phyloP scores from a whole-genome alignment of 2,329 filamentous ascomycete species.

The Fusarium chlamydosporum region DNA sequence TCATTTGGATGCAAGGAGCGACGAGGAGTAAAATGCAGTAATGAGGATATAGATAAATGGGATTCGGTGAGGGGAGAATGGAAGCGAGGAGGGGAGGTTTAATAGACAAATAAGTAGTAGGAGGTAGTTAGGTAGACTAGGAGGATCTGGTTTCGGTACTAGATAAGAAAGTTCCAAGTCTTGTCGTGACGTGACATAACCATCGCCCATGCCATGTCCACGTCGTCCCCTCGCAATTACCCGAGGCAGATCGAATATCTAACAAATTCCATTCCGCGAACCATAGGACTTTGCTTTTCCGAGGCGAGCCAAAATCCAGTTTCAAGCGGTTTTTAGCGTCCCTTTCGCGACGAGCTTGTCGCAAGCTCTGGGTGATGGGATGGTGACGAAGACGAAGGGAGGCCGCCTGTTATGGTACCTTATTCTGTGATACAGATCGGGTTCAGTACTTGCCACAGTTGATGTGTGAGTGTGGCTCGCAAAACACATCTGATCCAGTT shows the following conservation, averaged over 20 bases:
- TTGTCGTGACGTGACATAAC: constrained; percentile 43
- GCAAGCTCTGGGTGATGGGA: constrained; percentile 11
- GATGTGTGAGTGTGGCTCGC: constrained; percentile 33
- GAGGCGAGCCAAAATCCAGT: constrained; percentile 31
- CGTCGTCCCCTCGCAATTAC: constrained; percentile 24
- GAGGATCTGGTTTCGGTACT: constrained; percentile 17
- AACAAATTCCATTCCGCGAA: constrained; percentile 7
- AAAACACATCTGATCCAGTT: constrained; percentile 5
- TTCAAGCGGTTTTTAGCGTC: constrained; percentile 34
- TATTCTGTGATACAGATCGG: constrained; percentile 10
- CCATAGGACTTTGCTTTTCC: too few relatives aligned
- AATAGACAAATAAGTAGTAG: constrained; percentile 15
- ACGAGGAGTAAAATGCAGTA: not conserved
- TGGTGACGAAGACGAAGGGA: constrained; percentile 32
- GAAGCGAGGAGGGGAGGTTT: constrained; percentile 17
- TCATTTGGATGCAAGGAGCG: constrained; percentile 5
- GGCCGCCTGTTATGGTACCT: constrained; percentile 16
- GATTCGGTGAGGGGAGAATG: constrained; percentile 7
- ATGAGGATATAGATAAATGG: constrained; percentile 1
- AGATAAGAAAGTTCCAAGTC: constrained; percentile 24
- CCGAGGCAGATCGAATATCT: constrained; percentile 26
- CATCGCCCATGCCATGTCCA: constrained; percentile 15
- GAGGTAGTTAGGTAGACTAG: constrained; percentile 1
- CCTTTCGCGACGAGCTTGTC: constrained; percentile 27
- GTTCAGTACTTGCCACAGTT: constrained; percentile 28